Conservation (phyloP, 1,139 yeast species). For the Wickerhamomyces sp. region DNA sequence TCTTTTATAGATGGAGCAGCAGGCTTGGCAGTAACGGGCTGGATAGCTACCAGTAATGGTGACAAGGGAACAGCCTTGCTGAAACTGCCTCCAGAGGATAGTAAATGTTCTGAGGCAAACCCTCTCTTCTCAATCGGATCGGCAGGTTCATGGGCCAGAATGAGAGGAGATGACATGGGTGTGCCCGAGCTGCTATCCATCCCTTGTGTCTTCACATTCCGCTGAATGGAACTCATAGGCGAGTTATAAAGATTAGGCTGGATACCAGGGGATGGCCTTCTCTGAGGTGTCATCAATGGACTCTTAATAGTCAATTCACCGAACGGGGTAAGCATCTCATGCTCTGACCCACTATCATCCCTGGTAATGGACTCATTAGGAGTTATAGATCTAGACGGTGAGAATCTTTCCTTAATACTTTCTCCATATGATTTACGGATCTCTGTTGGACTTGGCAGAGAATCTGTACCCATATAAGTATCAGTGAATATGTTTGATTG, state of each 20-base stretch:
- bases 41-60: constrained; percentile 66
- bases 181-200: constrained; percentile 26
- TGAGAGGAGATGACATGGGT: constrained; percentile 42
- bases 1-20: constrained; percentile 73
- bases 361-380: constrained; percentile 27
- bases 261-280: constrained; percentile 47
- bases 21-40: constrained; percentile 34
- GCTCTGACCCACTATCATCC: constrained; percentile 3
- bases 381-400: constrained; percentile 35
- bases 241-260: constrained; percentile 34
- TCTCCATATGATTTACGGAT: constrained; percentile 3
- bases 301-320: constrained; percentile 20
- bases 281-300: constrained; percentile 39
- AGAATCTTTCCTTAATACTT: constrained; percentile 21
- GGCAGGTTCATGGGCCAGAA: constrained; percentile 20
- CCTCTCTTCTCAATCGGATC: constrained; percentile 23
- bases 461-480: constrained; percentile 34
- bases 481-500: constrained; percentile 35
- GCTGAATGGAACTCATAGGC: constrained; percentile 52
- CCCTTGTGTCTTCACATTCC: constrained; percentile 32
- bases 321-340: constrained; percentile 12
- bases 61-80: constrained; percentile 55
- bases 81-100: constrained; percentile 10
- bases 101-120: constrained; percentile 14
- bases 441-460: constrained; percentile 20